phyloP scores from a whole-genome alignment of 495 filamentous ascomycete species.

The Xeromyces bisporus region DNA sequence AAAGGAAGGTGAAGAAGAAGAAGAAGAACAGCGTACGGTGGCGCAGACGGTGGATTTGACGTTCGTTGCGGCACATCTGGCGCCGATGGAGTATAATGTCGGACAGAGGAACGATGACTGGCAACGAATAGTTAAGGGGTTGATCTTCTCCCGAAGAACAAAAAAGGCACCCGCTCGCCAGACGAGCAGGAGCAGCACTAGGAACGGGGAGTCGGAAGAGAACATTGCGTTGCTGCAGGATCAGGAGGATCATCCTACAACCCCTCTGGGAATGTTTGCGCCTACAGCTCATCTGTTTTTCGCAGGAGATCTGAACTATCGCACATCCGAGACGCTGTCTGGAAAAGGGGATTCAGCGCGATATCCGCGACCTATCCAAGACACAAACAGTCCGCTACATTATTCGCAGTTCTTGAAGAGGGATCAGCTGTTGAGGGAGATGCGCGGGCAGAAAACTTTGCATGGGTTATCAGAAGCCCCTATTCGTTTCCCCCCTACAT shows the following conservation, averaged over 20 bases:
- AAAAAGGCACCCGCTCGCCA: too few species aligned
- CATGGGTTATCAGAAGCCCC: slow-evolving; percentile 61
- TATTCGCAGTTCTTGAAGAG: slow-evolving; percentile 43
- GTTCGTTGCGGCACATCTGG: slow-evolving; percentile 77
- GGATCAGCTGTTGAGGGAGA: slow-evolving; percentile 67
- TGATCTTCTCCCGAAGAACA: slow-evolving; percentile 55
- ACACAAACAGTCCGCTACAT: slow-evolving; percentile 30
- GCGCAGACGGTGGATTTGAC: slow-evolving; percentile 45
- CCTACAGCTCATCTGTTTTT: slow-evolving; percentile 66
- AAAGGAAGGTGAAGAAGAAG: slow-evolving; percentile 2
- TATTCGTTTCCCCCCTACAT: slow-evolving; percentile 77
- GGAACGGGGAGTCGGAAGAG: slow-evolving; percentile 20
- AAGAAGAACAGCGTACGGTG: slow-evolving; percentile 5
- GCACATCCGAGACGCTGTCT: slow-evolving; percentile 49
- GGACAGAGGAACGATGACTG: slow-evolving; percentile 67
- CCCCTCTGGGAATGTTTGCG: slow-evolving; percentile 44
- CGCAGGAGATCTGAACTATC: slow-evolving; percentile 89
- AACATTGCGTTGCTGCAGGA: slow-evolving; percentile 23
- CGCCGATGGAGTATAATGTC: slow-evolving; percentile 61
- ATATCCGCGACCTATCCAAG: slow-evolving; percentile 44
- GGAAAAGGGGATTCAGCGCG: slow-evolving; percentile 25
- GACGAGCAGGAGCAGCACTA: slow-evolving; percentile 2
- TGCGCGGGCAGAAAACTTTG: slow-evolving; percentile 41
- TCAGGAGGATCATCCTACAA: too few species aligned
- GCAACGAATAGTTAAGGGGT: slow-evolving; percentile 56